phyloP scores from a whole-genome alignment of 2,329 filamentous ascomycete species.

The Chaetomiaceae sp. region DNA sequence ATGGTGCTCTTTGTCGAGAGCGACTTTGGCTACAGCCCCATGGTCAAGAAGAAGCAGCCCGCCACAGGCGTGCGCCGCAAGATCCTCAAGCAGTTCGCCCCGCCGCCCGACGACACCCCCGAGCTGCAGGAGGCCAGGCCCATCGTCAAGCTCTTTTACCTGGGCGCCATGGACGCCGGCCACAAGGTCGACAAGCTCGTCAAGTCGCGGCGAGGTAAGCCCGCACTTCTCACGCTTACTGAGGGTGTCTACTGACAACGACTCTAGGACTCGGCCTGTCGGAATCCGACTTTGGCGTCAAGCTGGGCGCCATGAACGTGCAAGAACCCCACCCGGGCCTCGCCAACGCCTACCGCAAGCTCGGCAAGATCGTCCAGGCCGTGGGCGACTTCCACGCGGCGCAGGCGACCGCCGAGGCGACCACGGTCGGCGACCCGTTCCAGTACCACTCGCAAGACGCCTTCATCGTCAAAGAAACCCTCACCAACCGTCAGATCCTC shows the following conservation, averaged over 20 bases:
- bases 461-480: slow-evolving; percentile 95
- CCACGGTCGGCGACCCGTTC: slow-evolving; percentile 87
- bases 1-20: slow-evolving; percentile 99
- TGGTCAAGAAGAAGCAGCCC: slow-evolving; percentile 92
- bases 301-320: slow-evolving; percentile 77
- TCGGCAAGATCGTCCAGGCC: slow-evolving; percentile 88
- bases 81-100: slow-evolving; percentile 96
- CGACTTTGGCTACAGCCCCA: slow-evolving; percentile 95
- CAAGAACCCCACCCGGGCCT: slow-evolving; percentile 89
- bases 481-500: slow-evolving; percentile 95
- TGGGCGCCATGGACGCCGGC: slow-evolving; percentile 92
- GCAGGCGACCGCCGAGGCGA: slow-evolving; percentile 93
- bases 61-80: slow-evolving; percentile 93
- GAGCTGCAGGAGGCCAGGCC: slow-evolving; percentile 88
- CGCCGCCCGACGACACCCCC: slow-evolving; percentile 92
- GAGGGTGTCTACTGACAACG: slow-evolving; percentile 12
- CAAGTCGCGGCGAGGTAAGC: slow-evolving; percentile 79
- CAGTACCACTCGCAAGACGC: slow-evolving; percentile 94
- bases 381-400: slow-evolving; percentile 94
- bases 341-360: slow-evolving; percentile 85
- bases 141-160: slow-evolving; percentile 89
- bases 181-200: slow-evolving; percentile 95
- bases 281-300: slow-evolving; percentile 90
- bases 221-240: slow-evolving; percentile 26
- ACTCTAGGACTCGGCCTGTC: slow-evolving; percentile 75